phyloP scores from a whole-genome alignment of 2,329 filamentous ascomycete genomes.

The Talaromyces marneffei region DNA sequence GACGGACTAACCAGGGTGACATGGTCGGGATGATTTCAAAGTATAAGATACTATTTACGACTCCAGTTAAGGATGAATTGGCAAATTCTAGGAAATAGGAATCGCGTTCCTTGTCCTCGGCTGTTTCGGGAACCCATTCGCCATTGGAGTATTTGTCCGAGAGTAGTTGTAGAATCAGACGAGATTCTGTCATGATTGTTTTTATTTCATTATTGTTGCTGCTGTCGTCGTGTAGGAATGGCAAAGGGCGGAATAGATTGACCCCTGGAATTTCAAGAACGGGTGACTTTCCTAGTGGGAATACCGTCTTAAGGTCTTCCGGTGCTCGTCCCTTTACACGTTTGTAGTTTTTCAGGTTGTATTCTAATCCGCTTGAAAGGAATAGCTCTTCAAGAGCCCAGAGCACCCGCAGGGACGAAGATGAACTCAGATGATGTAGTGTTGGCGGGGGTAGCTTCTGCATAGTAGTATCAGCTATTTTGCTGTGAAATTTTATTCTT shows the following conservation, averaged over 20 bases:
- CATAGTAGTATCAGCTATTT: background rate
- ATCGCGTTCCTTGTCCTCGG: conserved; percentile 19
- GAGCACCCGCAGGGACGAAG: conserved; percentile 20
- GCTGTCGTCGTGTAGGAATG: background rate
- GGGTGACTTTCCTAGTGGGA: conserved; percentile 24
- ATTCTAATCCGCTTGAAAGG: conserved; percentile 17
- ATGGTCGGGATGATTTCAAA: conserved; percentile 21
- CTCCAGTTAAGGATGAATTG: conserved; percentile 16
- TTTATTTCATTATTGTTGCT: background rate
- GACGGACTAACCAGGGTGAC: conserved; percentile 20
- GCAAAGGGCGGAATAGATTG: conserved; percentile 7
- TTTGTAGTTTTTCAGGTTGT: conserved; percentile 21
- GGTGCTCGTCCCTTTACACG: conserved; percentile 16
- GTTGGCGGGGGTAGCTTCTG: conserved; percentile 14
- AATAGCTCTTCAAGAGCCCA: conserved; percentile 26
- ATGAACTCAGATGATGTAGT: conserved; percentile 22
- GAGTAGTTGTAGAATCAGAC: conserved; percentile 24
- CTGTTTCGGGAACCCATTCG: conserved; percentile 17
- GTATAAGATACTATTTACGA: conserved; percentile 16
- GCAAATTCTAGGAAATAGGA: conserved; percentile 24
- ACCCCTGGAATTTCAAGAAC: conserved; percentile 18
- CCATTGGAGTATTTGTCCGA: conserved; percentile 21
- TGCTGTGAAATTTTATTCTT: background rate
- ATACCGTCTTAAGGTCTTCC: conserved; percentile 17
- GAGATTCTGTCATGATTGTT: conserved; percentile 21